Evolutionary conservation across 345 rosid genomes (phyloP).

Genomic region (Psidium guajava): DNA sequence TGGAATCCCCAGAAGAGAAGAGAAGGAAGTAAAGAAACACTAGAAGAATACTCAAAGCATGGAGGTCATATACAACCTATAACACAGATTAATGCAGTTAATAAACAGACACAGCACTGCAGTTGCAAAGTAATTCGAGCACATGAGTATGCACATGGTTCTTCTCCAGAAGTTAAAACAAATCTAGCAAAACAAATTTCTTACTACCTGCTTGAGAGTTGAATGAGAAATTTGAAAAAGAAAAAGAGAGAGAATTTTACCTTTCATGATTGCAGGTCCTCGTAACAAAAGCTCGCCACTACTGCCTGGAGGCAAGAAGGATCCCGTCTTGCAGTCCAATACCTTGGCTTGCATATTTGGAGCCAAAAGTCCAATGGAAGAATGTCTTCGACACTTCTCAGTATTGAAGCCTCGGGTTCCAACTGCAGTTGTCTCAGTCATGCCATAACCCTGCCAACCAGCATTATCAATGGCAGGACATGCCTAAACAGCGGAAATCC

Average conservation of each 20-base stretch:
- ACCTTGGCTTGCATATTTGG: conserved; percentile 82
- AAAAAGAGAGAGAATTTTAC: conserved; percentile 13
- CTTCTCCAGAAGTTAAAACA: background rate
- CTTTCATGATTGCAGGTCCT: conserved; percentile 74
- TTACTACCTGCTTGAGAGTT: background rate
- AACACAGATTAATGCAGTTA: background rate
- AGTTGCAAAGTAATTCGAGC: background rate
- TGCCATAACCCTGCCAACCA: conserved; percentile 64
- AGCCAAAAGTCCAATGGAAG: conserved; percentile 72
- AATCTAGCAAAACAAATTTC: background rate
- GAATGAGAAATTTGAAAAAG: background rate
- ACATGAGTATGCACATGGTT: background rate
- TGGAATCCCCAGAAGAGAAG: background rate
- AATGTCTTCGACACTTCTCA: conserved; percentile 19
- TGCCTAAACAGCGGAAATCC: background rate
- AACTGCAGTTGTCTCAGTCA: conserved; percentile 81
- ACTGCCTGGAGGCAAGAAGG: conserved; percentile 49
- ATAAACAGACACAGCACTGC: background rate
- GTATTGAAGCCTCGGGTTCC: conserved; percentile 75
- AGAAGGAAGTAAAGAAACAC: background rate
- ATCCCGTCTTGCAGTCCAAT: conserved; percentile 52
- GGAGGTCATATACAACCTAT: too few relatives aligned
- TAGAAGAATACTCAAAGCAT: background rate
- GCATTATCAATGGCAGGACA: background rate
- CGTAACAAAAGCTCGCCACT: conserved; percentile 84